Base-by-base conservation (phyloP, 352 stramenopile genomes). In the Globisporangium nodosum region DNA sequence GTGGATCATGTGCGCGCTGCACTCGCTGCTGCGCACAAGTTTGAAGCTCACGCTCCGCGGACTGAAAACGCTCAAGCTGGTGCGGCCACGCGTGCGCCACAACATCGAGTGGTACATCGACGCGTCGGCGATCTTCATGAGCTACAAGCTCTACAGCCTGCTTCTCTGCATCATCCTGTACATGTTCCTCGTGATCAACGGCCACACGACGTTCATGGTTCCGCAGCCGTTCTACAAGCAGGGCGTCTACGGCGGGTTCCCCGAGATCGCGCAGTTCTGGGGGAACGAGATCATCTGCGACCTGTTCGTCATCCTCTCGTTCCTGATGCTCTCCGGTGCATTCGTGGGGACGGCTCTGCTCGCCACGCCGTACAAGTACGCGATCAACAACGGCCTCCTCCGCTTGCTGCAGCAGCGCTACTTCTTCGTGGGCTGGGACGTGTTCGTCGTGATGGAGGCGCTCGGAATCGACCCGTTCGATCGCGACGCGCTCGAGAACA, bases 121-220 rank as follows among this genome's bases (percentile, higher is more conserved):
- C 55, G 63, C 64, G 0, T 69, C 57, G 12, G 55, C 75, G 4
- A 48, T 88, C 8, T 88, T 88, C 49, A 20, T 81, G 40, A 81
- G 60, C 40, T 88, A 83, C 62, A 84, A 85, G 52, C 46, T 85
- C n/a, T 86, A 82, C 68, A 83, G 66, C 40, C 43, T 85, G 8
- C 53, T 85, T 49, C 67, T 85, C 0, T 85, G 65, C 43, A 57
- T 80, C 39, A 30, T 78, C 3, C 50, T 86, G 1, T 80, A 65
- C 46, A 47, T 79, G 12, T 50, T 88, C 9, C 62, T 85, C 8
- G 56, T 65, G 16, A 48, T 65, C 27, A 60, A 64, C 3, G 75
- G 75, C 6, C 55, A 52, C 5, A 71, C 75, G 0, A 71, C 75
- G 5, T 81, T 85, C 49, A 85, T 85, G 71, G 54, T 69, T n/a